Base-by-base conservation (phyloP, 1,284 basidiomycete genomes). In the Ceratobasidium sp. region DNA sequence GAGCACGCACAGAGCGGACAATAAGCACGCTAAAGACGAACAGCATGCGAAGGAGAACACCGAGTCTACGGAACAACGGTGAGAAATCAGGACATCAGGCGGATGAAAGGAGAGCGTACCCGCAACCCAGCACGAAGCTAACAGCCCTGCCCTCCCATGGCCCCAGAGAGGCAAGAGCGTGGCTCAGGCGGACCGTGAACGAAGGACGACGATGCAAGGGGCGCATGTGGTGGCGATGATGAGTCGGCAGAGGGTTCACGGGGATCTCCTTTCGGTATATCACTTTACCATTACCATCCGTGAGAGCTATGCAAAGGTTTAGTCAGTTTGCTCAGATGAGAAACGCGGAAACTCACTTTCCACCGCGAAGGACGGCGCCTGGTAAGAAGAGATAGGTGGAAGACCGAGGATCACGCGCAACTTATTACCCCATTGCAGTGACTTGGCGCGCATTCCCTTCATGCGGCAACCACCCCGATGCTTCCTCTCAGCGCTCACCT, bases 121-220 rank as follows among this genome's bases (percentile, higher is more conserved):
- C 70, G 70, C 70, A 74, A 42, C 93, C 93, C 23, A 94, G 87
- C 77, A 94, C 92, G 79, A 94, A 94, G 5, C 93, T 91, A 20
- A 94, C 90, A 15, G 90, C 89, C 70, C 92, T 88, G 69, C 92
- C 92, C 84, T 94, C 93, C 92, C 93, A 94, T 28, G 90, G 89
- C n/a, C 93, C 92, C 17, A 94, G 88, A 4, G 89, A 84, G 86
- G 90, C 89, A 76, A 94, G 84, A 1, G 92, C 91, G 77, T 85
- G 85, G 81, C 91, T 89, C 78, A 94, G 85, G 66, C 93, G 90
- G 64, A 83, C 84, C 70, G 88, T 79, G 87, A 93, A 92, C 42
- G 70, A 57, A 76, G 66, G 3, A n/a, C 80, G 77, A 44, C 79
- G 67, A 6, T 81, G 59, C 67, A 82, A 80, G 26, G 81, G 80